phyloP scores from a whole-genome alignment of 2,329 filamentous ascomycete species.

The Beauveria caledonica region DNA sequence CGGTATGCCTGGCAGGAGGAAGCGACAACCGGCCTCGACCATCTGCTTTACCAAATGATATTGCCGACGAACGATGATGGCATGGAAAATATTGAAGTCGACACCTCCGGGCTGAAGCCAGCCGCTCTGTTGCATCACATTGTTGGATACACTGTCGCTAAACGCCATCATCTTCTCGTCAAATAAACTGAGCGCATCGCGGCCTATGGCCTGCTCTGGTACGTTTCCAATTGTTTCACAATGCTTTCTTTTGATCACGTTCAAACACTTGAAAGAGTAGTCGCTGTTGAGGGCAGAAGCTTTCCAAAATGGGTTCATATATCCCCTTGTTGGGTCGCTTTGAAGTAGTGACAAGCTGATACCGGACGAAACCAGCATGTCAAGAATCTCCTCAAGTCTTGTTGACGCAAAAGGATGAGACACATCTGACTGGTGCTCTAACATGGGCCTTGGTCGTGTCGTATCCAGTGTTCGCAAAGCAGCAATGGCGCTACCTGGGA shows the following conservation, averaged over 20 bases:
- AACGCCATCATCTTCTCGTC: neutral
- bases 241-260: neutral
- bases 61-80: neutral
- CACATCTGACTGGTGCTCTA: neutral
- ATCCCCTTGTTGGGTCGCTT: neutral
- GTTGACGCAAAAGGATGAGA: neutral
- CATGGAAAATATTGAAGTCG: neutral
- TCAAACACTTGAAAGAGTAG: neutral
- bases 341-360: neutral
- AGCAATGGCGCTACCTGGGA: neutral
- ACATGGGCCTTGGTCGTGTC: neutral
- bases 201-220: too few species aligned
- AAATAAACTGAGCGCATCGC: neutral
- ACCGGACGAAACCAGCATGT: neutral
- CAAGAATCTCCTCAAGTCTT: slow-evolving; percentile 1
- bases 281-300: neutral
- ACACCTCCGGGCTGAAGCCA: neutral
- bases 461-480: neutral
- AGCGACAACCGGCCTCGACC: neutral
- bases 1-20: neutral
- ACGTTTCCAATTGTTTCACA: too few species aligned
- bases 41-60: neutral
- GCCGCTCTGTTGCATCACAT: neutral
- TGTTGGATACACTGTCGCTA: neutral
- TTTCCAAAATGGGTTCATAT: neutral